These are phyloP conservation scores for Citrus sp. DNA, from an alignment of 345 rosid genomes.

Conservation along the genomic window DNA sequence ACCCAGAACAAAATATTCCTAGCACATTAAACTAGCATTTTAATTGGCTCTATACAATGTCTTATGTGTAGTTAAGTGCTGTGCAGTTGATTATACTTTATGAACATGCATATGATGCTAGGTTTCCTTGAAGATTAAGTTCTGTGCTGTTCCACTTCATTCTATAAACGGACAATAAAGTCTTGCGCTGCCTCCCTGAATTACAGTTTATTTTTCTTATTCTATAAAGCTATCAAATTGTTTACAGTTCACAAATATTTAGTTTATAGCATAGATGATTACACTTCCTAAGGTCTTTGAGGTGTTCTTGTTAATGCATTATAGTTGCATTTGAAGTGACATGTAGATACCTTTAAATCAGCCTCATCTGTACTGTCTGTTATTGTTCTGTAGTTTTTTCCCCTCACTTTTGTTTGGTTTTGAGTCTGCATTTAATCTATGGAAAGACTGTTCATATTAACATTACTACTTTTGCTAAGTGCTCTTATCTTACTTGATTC, in stretches of 20 bases:
- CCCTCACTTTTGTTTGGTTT: not conserved
- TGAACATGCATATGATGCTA: not conserved
- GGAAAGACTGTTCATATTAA: not conserved
- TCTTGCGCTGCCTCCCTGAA: not conserved
- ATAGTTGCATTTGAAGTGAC: no score
- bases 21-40: not conserved
- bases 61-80: not conserved
- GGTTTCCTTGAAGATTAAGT: not conserved
- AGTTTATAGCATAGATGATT: not conserved
- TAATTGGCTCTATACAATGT: not conserved
- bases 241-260: not conserved
- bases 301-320: not conserved
- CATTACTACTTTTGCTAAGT: not conserved
- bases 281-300: not conserved
- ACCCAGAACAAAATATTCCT: not conserved
- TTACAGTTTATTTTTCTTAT: not conserved
- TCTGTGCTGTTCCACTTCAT: not conserved
- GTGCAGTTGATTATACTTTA: not conserved
- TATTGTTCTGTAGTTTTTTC: not conserved
- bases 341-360: not conserved
- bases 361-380: not conserved
- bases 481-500: conserved; percentile 4
- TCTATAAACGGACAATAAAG: not conserved
- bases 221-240: not conserved
- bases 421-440: not conserved